Conservation (phyloP, 2,329 filamentous ascomycete genomes). For the Aureobasidium sp. region DNA sequence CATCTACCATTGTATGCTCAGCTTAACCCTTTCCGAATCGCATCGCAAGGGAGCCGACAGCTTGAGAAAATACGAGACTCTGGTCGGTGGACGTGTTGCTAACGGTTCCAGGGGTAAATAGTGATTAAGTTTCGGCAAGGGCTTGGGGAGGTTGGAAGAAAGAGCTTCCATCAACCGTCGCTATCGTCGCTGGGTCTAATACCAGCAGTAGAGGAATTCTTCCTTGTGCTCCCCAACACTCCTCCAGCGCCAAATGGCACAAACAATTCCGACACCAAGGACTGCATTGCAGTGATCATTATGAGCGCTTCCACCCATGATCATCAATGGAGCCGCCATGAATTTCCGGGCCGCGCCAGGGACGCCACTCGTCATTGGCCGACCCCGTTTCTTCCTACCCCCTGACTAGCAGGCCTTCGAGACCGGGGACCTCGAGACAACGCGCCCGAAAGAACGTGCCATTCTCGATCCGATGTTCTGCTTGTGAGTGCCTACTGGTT, state of each 20-base stretch:
- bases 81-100: not conserved
- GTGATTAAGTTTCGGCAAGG: slow-evolving; percentile 3
- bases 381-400: not conserved
- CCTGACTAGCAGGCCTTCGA: slow-evolving; percentile 7
- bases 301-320: slow-evolving; percentile 1
- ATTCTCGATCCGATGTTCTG: not conserved
- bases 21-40: not conserved
- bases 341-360: slow-evolving; percentile 11
- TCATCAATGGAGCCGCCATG: slow-evolving; percentile 5
- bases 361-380: slow-evolving; percentile 8
- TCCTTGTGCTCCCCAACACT: not conserved
- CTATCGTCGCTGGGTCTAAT: not conserved
- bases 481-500: not conserved
- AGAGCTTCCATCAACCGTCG: not conserved
- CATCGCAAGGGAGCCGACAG: not conserved
- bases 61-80: not conserved
- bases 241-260: slow-evolving; percentile 6
- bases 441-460: slow-evolving; percentile 4
- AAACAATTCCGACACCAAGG: slow-evolving; percentile 1
- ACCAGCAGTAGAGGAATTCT: not conserved
- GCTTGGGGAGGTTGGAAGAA: not conserved
- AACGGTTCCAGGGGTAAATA: slow-evolving; percentile 8
- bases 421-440: not conserved
- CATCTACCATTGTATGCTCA: slow-evolving; percentile 9
- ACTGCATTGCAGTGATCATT: not conserved